Evolutionary conservation across 441 rosid species (phyloP).

Genomic region (Mallotus repandus): DNA sequence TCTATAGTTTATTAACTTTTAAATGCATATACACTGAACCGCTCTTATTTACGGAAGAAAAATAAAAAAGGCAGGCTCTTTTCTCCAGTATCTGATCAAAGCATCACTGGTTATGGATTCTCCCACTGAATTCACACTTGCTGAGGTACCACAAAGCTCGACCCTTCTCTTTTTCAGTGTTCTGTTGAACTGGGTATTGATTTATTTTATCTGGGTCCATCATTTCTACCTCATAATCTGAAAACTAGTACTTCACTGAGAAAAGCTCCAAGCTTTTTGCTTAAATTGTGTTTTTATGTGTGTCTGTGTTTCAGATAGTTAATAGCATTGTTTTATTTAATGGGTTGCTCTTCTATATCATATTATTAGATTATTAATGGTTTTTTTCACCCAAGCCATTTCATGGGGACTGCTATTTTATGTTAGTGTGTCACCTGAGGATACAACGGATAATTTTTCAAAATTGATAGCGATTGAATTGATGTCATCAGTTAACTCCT

Average conservation of each 20-base stretch:
- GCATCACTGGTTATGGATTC: constrained; percentile 33
- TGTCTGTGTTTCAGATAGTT: background rate
- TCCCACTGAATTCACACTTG: constrained; percentile 51
- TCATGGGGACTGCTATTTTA: background rate
- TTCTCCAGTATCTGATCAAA: background rate
- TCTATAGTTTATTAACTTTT: too few species aligned
- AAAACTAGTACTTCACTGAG: background rate
- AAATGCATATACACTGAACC: background rate
- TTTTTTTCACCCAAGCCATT: background rate
- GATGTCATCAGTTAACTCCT: background rate
- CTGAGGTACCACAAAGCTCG: constrained; percentile 42
- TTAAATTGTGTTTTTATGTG: constrained; percentile 17
- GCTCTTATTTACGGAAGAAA: too few species aligned
- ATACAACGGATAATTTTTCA: background rate
- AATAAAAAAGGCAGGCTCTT: background rate
- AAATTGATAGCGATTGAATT: background rate
- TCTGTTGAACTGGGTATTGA: background rate
- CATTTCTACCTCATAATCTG: constrained; percentile 20
- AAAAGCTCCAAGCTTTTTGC: constrained; percentile 10
- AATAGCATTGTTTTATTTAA: background rate
- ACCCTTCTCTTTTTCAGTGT: background rate
- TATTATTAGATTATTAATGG: background rate
- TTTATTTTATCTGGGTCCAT: constrained; percentile 12
- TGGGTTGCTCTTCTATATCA: constrained; percentile 5
- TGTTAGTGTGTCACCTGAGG: background rate